phyloP scores from a whole-genome alignment of 768 basidiomycete species.

The Collybiopsis luxurians region DNA sequence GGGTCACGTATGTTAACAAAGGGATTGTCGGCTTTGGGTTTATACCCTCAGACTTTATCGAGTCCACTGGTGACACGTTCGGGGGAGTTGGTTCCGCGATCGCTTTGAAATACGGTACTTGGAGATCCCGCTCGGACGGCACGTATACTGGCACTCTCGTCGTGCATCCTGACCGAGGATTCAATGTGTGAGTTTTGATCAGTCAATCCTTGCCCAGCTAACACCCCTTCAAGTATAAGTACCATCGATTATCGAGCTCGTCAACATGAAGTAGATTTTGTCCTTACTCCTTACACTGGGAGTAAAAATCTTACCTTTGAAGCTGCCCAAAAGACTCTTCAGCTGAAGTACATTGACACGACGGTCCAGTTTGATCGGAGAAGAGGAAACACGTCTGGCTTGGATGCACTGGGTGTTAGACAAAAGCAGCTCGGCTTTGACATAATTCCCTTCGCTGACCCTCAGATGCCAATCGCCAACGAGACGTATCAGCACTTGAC shows the following conservation, averaged over 20 bases:
- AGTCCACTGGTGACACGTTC: slow-evolving; percentile 57
- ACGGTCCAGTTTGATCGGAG: slow-evolving; percentile 47
- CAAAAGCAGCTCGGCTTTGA: slow-evolving; percentile 29
- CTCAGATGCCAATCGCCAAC: slow-evolving; percentile 45
- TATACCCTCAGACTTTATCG: slow-evolving; percentile 55
- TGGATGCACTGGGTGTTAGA: slow-evolving; percentile 51
- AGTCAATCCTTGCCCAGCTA: not conserved
- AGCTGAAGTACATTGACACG: slow-evolving; percentile 48
- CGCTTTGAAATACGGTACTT: slow-evolving; percentile 50
- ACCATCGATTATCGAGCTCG: slow-evolving; percentile 63
- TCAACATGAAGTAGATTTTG: slow-evolving; percentile 60
- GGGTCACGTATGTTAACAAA: slow-evolving; percentile 44
- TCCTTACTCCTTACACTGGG: slow-evolving; percentile 53
- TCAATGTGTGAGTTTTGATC: slow-evolving; percentile 43
- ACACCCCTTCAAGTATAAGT: slow-evolving; percentile 32
- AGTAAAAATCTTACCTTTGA: slow-evolving; percentile 42
- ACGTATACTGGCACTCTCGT: slow-evolving; percentile 47
- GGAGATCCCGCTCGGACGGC: slow-evolving; percentile 30
- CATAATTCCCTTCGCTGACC: slow-evolving; percentile 31
- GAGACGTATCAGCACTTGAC: slow-evolving; percentile 41
- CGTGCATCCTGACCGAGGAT: slow-evolving; percentile 61
- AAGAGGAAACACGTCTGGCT: slow-evolving; percentile 47
- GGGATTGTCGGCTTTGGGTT: slow-evolving; percentile 59
- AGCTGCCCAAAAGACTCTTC: slow-evolving; percentile 48
- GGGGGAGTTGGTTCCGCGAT: slow-evolving; percentile 67